A percentile compares a stretch with the other conserved stretches of the same genome.
phyloP scores from a whole-genome alignment of 176 grass and related monocot species.

The Coix lacrymajobi region DNA sequence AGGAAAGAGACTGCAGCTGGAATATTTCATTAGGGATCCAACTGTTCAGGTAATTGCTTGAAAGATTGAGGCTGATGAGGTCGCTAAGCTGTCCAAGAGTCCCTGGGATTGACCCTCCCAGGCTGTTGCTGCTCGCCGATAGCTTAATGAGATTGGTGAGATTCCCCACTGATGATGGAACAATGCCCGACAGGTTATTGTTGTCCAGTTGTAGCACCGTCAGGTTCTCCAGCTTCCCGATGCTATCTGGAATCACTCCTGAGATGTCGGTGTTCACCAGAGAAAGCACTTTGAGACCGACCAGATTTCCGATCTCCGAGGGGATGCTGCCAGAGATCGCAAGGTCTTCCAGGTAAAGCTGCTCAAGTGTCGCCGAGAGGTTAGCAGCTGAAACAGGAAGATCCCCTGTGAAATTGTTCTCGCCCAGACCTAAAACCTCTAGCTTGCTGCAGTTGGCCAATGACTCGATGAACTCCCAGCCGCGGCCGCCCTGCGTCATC shows the following conservation, averaged over 20 bases:
- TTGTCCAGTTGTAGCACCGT: not conserved
- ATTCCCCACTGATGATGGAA: constrained; percentile 10
- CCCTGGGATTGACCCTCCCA: not conserved
- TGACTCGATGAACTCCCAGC: not conserved
- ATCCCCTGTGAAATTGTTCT: not conserved
- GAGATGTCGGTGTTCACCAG: not conserved
- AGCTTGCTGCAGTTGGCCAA: constrained; percentile 5
- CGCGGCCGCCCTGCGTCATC: not conserved
- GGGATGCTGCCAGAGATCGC: constrained; percentile 1
- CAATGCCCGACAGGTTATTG: not conserved
- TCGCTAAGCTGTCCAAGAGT: not conserved
- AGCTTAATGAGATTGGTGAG: not conserved
- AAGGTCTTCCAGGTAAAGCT: not conserved
- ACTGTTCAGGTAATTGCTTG: not conserved
- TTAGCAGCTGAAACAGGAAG: not conserved
- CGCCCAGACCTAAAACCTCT: not conserved
- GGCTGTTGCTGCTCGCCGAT: no score
- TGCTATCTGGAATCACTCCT: constrained; percentile 4
- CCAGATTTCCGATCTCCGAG: not conserved
- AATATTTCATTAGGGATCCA: not conserved
- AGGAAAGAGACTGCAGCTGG: not conserved
- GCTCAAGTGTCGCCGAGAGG: not conserved
- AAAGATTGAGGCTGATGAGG: not conserved
- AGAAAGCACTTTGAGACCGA: not conserved
- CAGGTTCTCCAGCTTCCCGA: constrained; percentile 10